phyloP scores from a whole-genome alignment of 2,329 filamentous ascomycete species.

The Neodidymelliopsis sp. region DNA sequence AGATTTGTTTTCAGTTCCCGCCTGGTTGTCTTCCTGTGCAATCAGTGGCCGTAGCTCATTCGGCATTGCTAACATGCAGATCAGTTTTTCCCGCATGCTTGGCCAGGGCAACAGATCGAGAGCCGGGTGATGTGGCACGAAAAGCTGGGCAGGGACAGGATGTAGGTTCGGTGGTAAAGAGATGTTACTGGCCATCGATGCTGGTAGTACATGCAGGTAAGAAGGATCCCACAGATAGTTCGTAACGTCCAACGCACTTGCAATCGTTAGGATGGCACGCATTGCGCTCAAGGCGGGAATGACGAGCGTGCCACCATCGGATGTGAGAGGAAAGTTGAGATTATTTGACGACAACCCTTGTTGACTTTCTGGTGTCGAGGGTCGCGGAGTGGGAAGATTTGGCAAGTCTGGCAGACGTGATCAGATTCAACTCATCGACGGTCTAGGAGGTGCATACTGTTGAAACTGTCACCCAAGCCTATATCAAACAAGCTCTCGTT shows the following conservation, averaged over 20 bases:
- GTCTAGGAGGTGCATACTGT: neutral
- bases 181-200: constrained; percentile 1
- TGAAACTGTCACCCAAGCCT: neutral
- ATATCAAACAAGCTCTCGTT: constrained; percentile 1
- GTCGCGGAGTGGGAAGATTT: constrained; percentile 2
- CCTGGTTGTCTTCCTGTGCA: constrained; percentile 48
- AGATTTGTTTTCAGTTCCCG: constrained; percentile 24
- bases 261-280: constrained; percentile 24
- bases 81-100: constrained; percentile 55
- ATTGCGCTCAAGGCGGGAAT: constrained; percentile 52
- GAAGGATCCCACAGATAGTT: constrained; percentile 28
- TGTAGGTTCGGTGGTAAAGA: constrained; percentile 51
- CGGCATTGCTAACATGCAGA: constrained; percentile 61
- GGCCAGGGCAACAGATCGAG: constrained; percentile 68
- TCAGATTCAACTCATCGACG: neutral
- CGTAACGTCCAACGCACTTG: constrained; percentile 21
- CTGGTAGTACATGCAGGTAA: constrained; percentile 28
- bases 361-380: neutral
- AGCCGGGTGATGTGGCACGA: constrained; percentile 64
- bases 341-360: neutral
- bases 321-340: constrained; percentile 19
- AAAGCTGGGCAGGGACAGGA: constrained; percentile 59
- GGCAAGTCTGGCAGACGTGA: neutral
- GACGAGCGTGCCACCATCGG: constrained; percentile 30
- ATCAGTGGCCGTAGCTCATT: constrained; percentile 56